A percentile compares a stretch with the other conserved stretches of the same genome.
These are phyloP conservation scores for Cylindrodendrum hubeiense DNA, from an alignment of 2,329 filamentous ascomycete genomes.

Conservation along the genomic window DNA sequence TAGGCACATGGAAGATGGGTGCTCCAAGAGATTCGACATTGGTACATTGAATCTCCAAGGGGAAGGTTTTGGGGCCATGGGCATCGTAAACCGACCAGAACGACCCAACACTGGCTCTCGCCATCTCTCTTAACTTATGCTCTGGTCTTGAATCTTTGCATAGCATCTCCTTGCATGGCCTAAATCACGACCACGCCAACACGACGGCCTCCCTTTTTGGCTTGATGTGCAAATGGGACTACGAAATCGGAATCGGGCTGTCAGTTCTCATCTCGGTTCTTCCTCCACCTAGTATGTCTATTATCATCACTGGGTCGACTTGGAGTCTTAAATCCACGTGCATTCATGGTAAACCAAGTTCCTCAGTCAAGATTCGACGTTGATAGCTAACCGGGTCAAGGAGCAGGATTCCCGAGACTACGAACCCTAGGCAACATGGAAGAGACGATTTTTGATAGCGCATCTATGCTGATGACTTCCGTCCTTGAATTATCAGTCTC, in stretches of 20 bases:
- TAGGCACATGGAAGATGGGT: conserved; percentile 84
- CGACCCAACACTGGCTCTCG: conserved; percentile 33
- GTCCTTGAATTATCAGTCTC: not conserved
- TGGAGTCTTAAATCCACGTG: not conserved
- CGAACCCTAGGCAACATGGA: not conserved
- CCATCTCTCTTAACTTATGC: conserved; percentile 28
- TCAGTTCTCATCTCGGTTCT: not conserved
- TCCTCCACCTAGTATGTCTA: not conserved
- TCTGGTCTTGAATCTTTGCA: not conserved
- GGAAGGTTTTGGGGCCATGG: conserved; percentile 41
- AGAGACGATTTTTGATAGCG: not conserved
- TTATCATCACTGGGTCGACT: not conserved
- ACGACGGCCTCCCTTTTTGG: not conserved
- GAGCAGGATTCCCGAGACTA: not conserved
- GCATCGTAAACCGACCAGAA: conserved; percentile 33
- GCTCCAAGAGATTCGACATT: conserved; percentile 74
- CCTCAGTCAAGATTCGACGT: not conserved
- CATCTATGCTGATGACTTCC: not conserved
- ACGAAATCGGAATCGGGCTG: not conserved
- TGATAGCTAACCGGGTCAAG: not conserved
- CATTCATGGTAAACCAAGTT: not conserved
- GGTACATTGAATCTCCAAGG: conserved; percentile 62
- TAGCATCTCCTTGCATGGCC: not conserved
- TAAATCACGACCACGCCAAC: not conserved
- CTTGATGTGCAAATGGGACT: not conserved